Evolutionary conservation across 148 eudicot species (phyloP).

Genomic region (Amaranthus palmeri): DNA sequence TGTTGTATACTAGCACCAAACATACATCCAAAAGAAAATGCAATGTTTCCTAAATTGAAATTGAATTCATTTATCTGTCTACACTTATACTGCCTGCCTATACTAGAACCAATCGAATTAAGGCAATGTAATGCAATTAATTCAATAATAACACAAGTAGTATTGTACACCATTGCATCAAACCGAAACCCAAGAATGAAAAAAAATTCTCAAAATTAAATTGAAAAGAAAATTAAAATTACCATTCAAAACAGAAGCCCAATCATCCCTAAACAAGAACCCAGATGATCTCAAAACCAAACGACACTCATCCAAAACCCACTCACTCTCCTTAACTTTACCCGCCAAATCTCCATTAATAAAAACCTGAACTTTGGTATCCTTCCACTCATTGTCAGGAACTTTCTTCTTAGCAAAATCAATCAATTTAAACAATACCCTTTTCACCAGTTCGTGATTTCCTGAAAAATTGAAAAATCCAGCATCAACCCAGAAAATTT

Average conservation of each 20-base stretch:
- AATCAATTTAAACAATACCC: slow-evolving; percentile 25
- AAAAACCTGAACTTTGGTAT: slow-evolving; percentile 34
- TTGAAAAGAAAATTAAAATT: too few species aligned
- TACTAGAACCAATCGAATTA: background rate
- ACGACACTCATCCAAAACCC: slow-evolving; percentile 30
- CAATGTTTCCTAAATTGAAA: too few species aligned
- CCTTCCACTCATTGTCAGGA: slow-evolving; percentile 37
- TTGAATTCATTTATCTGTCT: too few species aligned
- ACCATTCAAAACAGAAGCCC: slow-evolving; percentile 38
- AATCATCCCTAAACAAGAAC: slow-evolving; percentile 35
- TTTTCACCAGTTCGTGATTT: slow-evolving; percentile 7
- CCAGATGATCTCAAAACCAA: slow-evolving; percentile 41
- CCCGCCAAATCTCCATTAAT: slow-evolving; percentile 12
- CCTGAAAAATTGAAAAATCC: slow-evolving; percentile 15
- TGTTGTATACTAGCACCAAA: too few species aligned
- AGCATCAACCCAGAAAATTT: slow-evolving; percentile 9
- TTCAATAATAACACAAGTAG: background rate
- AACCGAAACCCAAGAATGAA: background rate
- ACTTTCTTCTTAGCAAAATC: slow-evolving; percentile 34
- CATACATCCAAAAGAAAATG: too few species aligned
- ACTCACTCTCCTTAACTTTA: slow-evolving; percentile 3
- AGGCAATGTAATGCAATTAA: background rate
- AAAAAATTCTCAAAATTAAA: background rate
- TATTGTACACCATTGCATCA: background rate
- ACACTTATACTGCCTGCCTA: too few species aligned